Percentiles rank a stretch among this genome's conserved stretches.
phyloP scores from a whole-genome alignment of 1,139 yeast species.

The Pichia terricola region DNA sequence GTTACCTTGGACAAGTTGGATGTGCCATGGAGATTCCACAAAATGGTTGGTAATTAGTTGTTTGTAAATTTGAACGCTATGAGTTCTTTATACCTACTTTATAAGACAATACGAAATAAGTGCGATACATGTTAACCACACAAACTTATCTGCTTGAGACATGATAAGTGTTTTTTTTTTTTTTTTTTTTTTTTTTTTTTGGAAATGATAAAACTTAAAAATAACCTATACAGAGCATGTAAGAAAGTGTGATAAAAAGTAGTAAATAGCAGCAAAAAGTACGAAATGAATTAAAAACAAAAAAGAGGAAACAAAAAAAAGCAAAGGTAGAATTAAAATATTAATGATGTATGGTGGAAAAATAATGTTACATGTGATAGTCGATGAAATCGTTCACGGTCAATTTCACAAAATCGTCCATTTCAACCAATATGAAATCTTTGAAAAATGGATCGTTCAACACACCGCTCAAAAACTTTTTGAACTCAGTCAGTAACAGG shows the following conservation, averaged over 20 bases:
- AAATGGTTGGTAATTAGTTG: conserved; percentile 19
- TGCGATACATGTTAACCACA: background rate
- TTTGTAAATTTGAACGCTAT: background rate
- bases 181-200: too few species aligned
- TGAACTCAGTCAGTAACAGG: conserved; percentile 19
- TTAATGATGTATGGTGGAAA: too few species aligned
- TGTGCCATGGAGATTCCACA: conserved; percentile 46
- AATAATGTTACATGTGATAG: conserved; percentile 16
- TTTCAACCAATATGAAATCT: conserved; percentile 16
- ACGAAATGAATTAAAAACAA: too few species aligned
- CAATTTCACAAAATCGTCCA: conserved; percentile 23
- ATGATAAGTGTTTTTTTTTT: too few species aligned
- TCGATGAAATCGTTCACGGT: conserved; percentile 25
- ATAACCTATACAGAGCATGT: too few species aligned
- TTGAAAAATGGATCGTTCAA: conserved; percentile 20
- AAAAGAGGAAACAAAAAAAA: too few species aligned
- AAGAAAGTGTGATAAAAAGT: too few species aligned
- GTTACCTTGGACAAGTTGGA: conserved; percentile 49
- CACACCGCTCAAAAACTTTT: conserved; percentile 20
- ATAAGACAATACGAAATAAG: background rate
- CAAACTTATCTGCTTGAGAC: too few species aligned
- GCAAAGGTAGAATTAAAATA: too few species aligned
- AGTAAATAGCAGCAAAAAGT: too few species aligned
- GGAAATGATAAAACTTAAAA: too few species aligned
- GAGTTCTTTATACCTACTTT: background rate